Conservation (phyloP, 768 basidiomycete species). For the Neoboletus magnificus region DNA sequence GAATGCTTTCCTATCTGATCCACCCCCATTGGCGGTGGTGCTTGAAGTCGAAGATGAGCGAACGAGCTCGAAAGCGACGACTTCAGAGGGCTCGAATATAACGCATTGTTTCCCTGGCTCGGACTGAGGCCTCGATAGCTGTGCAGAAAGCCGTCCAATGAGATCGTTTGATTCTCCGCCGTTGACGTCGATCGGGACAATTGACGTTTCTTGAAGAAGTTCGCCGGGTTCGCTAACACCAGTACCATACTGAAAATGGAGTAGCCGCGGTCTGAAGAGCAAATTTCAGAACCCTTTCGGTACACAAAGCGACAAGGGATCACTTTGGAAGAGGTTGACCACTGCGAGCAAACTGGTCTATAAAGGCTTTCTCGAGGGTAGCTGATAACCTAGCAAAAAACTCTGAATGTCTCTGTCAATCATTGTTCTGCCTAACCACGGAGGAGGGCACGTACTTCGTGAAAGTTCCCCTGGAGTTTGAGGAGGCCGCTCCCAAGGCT, state of each 20-base stretch:
- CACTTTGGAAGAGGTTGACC: conserved; percentile 35
- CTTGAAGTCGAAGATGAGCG: conserved; percentile 24
- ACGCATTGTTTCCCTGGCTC: conserved; percentile 45
- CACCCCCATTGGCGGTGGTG: conserved; percentile 11
- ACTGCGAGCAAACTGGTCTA: conserved; percentile 35
- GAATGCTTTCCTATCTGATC: conserved; percentile 38
- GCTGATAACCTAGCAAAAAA: conserved; percentile 45
- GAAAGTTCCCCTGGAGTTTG: conserved; percentile 43
- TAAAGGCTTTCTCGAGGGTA: conserved; percentile 44
- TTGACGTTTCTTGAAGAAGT: conserved; percentile 36
- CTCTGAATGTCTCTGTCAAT: conserved; percentile 33
- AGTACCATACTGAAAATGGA: conserved; percentile 56
- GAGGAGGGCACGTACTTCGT: conserved; percentile 29
- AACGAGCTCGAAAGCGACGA: conserved; percentile 55
- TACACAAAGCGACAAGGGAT: neutral
- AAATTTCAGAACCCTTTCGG: conserved; percentile 2
- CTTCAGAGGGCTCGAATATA: conserved; percentile 60
- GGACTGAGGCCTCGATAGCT: conserved; percentile 28
- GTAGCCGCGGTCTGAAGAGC: conserved; percentile 36
- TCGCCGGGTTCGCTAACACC: conserved; percentile 35
- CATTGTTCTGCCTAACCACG: conserved; percentile 2
- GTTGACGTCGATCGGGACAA: conserved; percentile 53
- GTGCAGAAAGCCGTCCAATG: conserved; percentile 45
- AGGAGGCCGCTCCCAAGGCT: conserved; percentile 35
- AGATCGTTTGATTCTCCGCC: conserved; percentile 50